These are phyloP conservation scores for Hamamelis virginiana DNA, from an alignment of 164 flowering plant species.

Conservation along the genomic window DNA sequence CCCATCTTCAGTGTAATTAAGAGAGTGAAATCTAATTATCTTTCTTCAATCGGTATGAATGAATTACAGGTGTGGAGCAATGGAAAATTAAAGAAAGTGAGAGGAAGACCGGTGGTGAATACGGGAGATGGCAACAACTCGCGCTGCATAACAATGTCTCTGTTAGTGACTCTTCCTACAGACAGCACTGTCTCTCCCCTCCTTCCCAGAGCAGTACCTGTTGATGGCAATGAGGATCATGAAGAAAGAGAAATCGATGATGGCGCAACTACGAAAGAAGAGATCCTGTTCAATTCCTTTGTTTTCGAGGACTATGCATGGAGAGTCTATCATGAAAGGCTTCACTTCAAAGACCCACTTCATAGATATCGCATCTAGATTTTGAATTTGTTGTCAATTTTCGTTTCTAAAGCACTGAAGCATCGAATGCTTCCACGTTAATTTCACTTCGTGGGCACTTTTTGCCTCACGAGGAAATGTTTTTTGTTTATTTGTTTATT, in stretches of 20 bases:
- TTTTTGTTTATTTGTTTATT: too few species aligned
- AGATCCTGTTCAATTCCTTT: slow-evolving; percentile 43
- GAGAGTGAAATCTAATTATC: too few species aligned
- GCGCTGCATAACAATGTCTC: slow-evolving; percentile 47
- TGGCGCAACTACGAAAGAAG: slow-evolving; percentile 1
- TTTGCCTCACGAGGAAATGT: too few species aligned
- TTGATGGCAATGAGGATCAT: neutral
- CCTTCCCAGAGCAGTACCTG: slow-evolving; percentile 13
- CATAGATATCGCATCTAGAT: slow-evolving; percentile 45
- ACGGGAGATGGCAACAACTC: slow-evolving; percentile 21
- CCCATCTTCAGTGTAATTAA: too few species aligned
- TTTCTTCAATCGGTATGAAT: too few species aligned
- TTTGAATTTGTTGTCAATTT: neutral
- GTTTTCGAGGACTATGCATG: slow-evolving; percentile 79
- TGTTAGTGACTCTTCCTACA: slow-evolving; percentile 61
- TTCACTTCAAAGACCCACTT: slow-evolving; percentile 58
- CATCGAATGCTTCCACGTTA: too few species aligned
- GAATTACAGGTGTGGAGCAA: slow-evolving; percentile 77
- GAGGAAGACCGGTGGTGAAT: slow-evolving; percentile 54
- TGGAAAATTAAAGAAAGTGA: slow-evolving; percentile 77
- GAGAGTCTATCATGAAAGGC: slow-evolving; percentile 70
- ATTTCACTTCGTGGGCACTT: too few species aligned
- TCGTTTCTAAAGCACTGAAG: too few species aligned
- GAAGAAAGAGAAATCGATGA: slow-evolving; percentile 6
- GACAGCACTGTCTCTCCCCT: slow-evolving; percentile 49